Conservation (phyloP, 2,329 filamentous ascomycete genomes). For the Thermochaetoides dissita region DNA sequence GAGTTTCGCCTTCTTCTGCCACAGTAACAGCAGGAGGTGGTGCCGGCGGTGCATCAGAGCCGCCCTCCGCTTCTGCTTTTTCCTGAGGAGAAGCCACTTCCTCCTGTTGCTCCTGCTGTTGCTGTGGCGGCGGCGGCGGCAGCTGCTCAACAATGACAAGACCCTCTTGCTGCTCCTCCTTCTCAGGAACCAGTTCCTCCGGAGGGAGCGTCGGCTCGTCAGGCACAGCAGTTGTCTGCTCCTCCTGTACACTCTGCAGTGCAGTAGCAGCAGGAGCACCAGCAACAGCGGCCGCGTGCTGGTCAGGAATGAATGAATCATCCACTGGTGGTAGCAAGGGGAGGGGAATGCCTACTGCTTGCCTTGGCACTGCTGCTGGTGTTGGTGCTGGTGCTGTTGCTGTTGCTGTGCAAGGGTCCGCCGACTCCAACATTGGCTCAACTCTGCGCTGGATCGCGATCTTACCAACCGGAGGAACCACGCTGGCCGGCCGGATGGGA, state of each 20-base stretch:
- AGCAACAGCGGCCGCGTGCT: too few species aligned
- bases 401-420: not conserved
- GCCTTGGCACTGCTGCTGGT: too few species aligned
- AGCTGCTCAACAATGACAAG: too few species aligned
- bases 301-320: too few species aligned
- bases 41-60: not conserved
- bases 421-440: not conserved
- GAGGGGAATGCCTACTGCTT: too few species aligned
- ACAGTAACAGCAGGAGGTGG: not conserved
- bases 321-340: too few species aligned
- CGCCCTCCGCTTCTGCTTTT: not conserved
- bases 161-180: too few species aligned
- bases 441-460: not conserved
- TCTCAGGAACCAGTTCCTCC: not conserved
- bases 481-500: conserved; percentile 11
- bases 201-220: not conserved
- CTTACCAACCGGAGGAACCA: conserved; percentile 8
- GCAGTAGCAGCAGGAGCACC: not conserved
- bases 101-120: not conserved
- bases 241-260: not conserved
- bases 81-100: not conserved
- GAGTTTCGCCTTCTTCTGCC: not conserved
- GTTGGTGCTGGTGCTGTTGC: too few species aligned
- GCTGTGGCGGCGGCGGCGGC: too few species aligned
- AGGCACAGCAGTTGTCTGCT: not conserved